Conservation (phyloP, 2,329 filamentous ascomycete species). For the Pseudophaeomoniella oleicola region DNA sequence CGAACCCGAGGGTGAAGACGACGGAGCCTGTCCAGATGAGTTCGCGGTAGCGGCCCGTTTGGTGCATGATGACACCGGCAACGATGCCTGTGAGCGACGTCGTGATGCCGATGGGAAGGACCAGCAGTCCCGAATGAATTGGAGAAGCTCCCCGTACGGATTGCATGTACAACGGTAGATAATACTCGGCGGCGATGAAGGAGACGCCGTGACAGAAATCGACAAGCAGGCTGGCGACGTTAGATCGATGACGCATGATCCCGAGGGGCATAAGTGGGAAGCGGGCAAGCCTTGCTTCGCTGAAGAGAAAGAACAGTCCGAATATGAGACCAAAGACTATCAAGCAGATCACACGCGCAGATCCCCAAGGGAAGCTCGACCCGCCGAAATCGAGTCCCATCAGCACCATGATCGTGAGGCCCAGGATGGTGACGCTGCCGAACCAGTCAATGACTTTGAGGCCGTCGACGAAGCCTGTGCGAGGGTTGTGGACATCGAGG, state of each 20-base stretch:
- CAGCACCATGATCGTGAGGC: conserved; percentile 35
- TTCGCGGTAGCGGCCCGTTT: conserved; percentile 31
- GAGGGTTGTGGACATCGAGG: conserved; percentile 39
- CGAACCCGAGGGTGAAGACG: conserved; percentile 49
- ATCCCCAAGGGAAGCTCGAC: conserved; percentile 37
- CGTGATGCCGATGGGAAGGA: conserved; percentile 42
- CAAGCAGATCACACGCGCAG: conserved; percentile 39
- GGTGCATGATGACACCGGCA: conserved; percentile 31
- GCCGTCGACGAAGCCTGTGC: conserved; percentile 30
- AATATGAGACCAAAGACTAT: conserved; percentile 36
- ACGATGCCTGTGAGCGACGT: conserved; percentile 29
- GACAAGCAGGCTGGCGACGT: conserved; percentile 42
- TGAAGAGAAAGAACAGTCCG: conserved; percentile 39
- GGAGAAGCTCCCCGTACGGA: conserved; percentile 47
- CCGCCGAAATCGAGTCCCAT: conserved; percentile 41
- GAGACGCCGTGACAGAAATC: conserved; percentile 48
- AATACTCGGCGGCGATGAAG: conserved; percentile 55
- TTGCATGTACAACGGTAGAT: conserved; percentile 61
- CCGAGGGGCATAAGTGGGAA: conserved; percentile 55
- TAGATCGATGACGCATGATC: conserved; percentile 43
- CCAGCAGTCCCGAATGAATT: conserved; percentile 42
- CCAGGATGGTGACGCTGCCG: conserved; percentile 36
- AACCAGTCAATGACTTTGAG: conserved; percentile 40
- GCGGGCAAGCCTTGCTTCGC: conserved; percentile 48
- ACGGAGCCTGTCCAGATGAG: conserved; percentile 43